Conservation (phyloP, 2,329 filamentous ascomycete genomes). For the Dactylellina cionopaga region DNA sequence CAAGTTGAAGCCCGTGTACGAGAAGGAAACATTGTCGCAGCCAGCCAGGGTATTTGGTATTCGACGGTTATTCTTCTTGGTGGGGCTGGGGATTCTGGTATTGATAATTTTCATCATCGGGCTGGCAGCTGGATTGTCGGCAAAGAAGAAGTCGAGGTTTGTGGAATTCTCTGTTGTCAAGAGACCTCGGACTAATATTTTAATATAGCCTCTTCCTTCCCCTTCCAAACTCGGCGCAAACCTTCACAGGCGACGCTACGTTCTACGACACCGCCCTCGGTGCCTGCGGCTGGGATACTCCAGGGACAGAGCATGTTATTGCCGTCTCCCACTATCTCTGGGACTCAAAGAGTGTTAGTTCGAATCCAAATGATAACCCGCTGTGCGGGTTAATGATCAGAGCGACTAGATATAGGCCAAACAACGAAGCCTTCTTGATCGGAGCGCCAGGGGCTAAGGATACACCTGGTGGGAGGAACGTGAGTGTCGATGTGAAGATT, state of each 20-base stretch:
- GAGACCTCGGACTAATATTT: background rate
- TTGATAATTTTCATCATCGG: conserved; percentile 44
- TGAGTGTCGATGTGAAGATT: conserved; percentile 71
- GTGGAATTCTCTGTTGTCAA: background rate
- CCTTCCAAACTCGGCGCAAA: conserved; percentile 32
- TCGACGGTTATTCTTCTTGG: conserved; percentile 25
- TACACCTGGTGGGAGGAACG: conserved; percentile 61
- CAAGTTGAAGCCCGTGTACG: conserved; percentile 36
- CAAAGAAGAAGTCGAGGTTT: conserved; percentile 32
- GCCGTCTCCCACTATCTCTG: conserved; percentile 75
- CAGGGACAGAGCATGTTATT: conserved; percentile 69
- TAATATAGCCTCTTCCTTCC: conserved; percentile 31
- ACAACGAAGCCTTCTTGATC: conserved; percentile 39
- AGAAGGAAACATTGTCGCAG: conserved; percentile 40
- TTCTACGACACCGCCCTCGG: conserved; percentile 75
- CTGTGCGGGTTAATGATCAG: conserved; percentile 75
- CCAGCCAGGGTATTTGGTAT: conserved; percentile 44
- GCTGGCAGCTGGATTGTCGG: conserved; percentile 34
- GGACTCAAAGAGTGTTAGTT: conserved; percentile 67
- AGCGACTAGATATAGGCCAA: conserved; percentile 65
- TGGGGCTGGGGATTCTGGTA: conserved; percentile 12
- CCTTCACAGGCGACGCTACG: conserved; percentile 69
- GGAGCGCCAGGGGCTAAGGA: conserved; percentile 27
- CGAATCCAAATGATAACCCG: conserved; percentile 72
- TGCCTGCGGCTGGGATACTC: conserved; percentile 72